Conservation (phyloP, 106 monocot genomes). For the Ottelia alismoides region DNA sequence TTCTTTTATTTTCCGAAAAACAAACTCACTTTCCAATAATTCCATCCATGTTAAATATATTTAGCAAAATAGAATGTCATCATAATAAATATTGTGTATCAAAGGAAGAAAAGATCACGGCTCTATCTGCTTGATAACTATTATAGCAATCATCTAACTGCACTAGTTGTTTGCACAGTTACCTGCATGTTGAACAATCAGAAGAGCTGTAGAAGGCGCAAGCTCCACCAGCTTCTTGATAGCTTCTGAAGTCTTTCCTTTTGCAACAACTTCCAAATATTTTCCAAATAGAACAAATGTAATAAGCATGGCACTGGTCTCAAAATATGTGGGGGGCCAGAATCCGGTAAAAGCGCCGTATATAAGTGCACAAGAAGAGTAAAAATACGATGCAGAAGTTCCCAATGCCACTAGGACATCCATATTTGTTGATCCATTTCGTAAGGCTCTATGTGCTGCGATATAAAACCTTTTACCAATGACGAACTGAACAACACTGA, state of each 20-base stretch:
- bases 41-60: no score
- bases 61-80: no score
- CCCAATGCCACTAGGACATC: slow-evolving; percentile 91
- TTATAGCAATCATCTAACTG: no score
- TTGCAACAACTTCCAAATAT: slow-evolving; percentile 91
- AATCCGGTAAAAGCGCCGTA: slow-evolving; percentile 71
- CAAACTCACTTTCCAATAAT: no score
- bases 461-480: slow-evolving; percentile 88
- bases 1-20: no score
- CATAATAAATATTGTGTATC: no score
- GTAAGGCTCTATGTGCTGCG: slow-evolving; percentile 84
- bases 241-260: slow-evolving; percentile 92
- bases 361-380: slow-evolving; percentile 76
- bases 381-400: slow-evolving; percentile 87
- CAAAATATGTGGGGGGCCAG: slow-evolving; percentile 80
- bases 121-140: no score
- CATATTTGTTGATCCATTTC: slow-evolving; percentile 94
- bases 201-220: slow-evolving; percentile 78
- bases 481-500: slow-evolving; percentile 73
- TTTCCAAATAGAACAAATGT: slow-evolving; percentile 96
- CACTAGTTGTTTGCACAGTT: no score
- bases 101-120: no score
- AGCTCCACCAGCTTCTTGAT: slow-evolving; percentile 94
- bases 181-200: slow-evolving; percentile 75
- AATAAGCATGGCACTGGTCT: slow-evolving; percentile 96